Evolutionary conservation across 2,329 filamentous ascomycete species (phyloP).

Genomic region (Cladobotryum mycophilum): DNA sequence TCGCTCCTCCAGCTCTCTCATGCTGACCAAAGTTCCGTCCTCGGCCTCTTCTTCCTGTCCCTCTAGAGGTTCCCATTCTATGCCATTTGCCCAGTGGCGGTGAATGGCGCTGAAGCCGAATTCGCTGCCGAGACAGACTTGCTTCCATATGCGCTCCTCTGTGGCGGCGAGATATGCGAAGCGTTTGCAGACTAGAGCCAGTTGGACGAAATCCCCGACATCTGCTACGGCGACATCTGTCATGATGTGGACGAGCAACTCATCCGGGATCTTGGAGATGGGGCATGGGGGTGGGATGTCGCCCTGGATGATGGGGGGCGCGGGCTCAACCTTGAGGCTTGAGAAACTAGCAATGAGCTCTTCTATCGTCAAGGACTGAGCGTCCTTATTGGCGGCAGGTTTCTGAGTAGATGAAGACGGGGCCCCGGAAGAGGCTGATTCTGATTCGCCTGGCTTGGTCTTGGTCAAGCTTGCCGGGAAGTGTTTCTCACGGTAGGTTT

Average conservation of each 20-base stretch:
- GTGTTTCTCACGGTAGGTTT: constrained; percentile 84
- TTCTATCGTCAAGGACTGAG: constrained; percentile 46
- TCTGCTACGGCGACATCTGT: constrained; percentile 66
- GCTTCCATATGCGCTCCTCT: constrained; percentile 82
- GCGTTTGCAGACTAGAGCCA: constrained; percentile 77
- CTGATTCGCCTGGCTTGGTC: constrained; percentile 23
- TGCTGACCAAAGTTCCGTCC: constrained; percentile 27
- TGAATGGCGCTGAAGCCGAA: constrained; percentile 81
- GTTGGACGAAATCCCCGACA: constrained; percentile 66
- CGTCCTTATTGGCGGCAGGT: not conserved
- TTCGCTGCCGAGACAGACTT: constrained; percentile 60
- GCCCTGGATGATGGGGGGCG: constrained; percentile 63
- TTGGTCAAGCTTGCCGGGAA: constrained; percentile 57
- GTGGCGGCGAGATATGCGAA: constrained; percentile 78
- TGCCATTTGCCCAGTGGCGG: constrained; percentile 64
- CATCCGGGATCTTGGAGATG: constrained; percentile 69
- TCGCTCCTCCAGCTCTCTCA: constrained; percentile 30
- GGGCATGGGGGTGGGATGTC: constrained; percentile 72
- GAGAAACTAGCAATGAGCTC: constrained; percentile 76
- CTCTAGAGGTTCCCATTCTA: constrained; percentile 47
- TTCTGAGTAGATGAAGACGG: constrained; percentile 21
- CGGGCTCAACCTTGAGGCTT: constrained; percentile 58
- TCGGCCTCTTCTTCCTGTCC: constrained; percentile 22
- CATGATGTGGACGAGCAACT: constrained; percentile 77
- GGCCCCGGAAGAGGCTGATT: constrained; percentile 17